phyloP scores from a whole-genome alignment of 768 basidiomycete genomes.

The Suillus decipiens region DNA sequence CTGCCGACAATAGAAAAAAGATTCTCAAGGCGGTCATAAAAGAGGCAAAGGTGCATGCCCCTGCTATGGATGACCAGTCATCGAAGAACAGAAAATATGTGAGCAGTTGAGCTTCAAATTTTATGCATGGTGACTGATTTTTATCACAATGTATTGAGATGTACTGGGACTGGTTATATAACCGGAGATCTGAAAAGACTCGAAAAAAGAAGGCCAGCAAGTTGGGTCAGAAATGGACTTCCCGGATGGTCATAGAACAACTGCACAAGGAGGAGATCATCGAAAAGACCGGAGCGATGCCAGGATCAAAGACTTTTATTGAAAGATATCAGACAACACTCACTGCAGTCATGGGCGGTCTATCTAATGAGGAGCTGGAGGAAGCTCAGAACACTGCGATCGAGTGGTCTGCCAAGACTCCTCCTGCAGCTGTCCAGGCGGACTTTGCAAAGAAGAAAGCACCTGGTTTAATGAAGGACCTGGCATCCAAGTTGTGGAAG shows the following conservation, averaged over 20 bases:
- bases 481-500: conserved; percentile 3
- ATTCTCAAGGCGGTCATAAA: background rate
- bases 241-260: background rate
- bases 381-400: background rate
- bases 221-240: background rate
- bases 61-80: background rate
- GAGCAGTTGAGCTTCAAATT: background rate
- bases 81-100: background rate
- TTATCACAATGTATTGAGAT: background rate
- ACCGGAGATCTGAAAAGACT: background rate
- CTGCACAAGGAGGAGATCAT: background rate
- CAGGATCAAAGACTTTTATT: background rate
- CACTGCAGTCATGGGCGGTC: background rate
- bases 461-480: background rate
- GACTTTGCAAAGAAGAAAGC: conserved; percentile 7
- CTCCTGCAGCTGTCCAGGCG: conserved; percentile 1
- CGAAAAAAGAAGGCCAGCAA: background rate
- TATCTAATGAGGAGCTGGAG: conserved; percentile 5
- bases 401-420: conserved; percentile 1
- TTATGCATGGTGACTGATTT: background rate
- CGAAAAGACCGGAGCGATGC: background rate
- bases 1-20: background rate
- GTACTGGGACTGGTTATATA: conserved; percentile 1
- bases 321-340: background rate
- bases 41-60: background rate